Percentiles rank a stretch among this genome's conserved stretches.
phyloP scores from a whole-genome alignment of 345 rosid genomes.

The Gossypium longicalyx region DNA sequence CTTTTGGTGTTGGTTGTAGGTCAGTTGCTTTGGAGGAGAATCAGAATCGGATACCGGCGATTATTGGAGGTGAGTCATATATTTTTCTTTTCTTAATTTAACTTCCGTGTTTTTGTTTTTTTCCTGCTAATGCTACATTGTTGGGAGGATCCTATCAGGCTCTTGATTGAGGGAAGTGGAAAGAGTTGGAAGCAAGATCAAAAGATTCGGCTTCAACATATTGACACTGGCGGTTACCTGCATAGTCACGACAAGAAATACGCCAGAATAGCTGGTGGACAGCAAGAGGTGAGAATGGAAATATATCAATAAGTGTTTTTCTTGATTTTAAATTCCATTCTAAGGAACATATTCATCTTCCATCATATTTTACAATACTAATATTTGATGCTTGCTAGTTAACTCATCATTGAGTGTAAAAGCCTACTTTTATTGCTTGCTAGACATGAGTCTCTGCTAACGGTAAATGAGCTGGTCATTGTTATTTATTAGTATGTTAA shows the following conservation, averaged over 20 bases:
- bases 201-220: slow-evolving; percentile 83
- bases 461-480: background rate
- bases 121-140: slow-evolving; percentile 13
- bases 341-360: background rate
- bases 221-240: slow-evolving; percentile 89
- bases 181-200: slow-evolving; percentile 97
- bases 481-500: background rate
- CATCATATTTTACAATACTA: background rate
- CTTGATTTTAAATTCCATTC: background rate
- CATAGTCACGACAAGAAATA: slow-evolving; percentile 98
- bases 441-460: background rate
- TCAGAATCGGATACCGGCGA: slow-evolving; percentile 92
- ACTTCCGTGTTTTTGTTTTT: background rate
- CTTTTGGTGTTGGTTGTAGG: slow-evolving; percentile 34
- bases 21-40: slow-evolving; percentile 97
- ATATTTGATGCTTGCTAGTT: background rate
- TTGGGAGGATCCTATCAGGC: slow-evolving; percentile 39
- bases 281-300: slow-evolving; percentile 77
- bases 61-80: slow-evolving; percentile 70
- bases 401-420: background rate
- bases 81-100: slow-evolving; percentile 6
- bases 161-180: slow-evolving; percentile 83
- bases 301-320: background rate
- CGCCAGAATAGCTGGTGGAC: slow-evolving; percentile 98
- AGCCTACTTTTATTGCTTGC: background rate